Base-by-base conservation (phyloP, 768 basidiomycete species). In the Phlebiopsis gigantea region DNA sequence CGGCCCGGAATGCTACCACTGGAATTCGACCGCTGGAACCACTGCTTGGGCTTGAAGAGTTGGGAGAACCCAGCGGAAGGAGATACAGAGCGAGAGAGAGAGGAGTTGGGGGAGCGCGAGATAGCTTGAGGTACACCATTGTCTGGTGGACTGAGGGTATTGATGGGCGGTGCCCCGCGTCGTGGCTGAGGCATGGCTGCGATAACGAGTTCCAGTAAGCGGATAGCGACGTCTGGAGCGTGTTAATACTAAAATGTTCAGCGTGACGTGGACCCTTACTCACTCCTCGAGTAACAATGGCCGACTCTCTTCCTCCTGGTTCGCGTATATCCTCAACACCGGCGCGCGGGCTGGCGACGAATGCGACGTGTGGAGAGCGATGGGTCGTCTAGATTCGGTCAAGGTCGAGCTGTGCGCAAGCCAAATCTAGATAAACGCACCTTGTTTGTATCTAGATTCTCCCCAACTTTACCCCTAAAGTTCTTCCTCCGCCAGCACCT, bases 11-110 rank as follows among this genome's bases (percentile, higher is more conserved):
- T 79, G 79, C 44, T 53, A 2, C 82, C 77, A 8, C 77, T 74
- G 1, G 85, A 83, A 3, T 77, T 73, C 56, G 84, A 83, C 42
- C 84, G 77, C 14, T 70, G 77, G 66, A 90, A 89, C 88, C 88
- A 90, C 74, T 80, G 84, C 0, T 84, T 79, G 1, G 88, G 83
- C 60, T 79, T 84, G 41, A 90, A 74, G 61, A 90, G 80, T 31
- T 83, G 77, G 0, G 85, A 78, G 56, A 89, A 77, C 3, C 85
- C 82, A 2, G 74, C 75, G 5, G 83, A 83, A 14, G 88, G 88
- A 0, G 88, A 89, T 8, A 70, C 73, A 5, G 87, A 83, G 63
- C 87, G 85, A 26, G 76, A 66, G 66, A 39, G 79, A 73, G 58
- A 74, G 25, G 66, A 70, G 9, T 49, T 60, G 15, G 67, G 63